Evolutionary conservation across 306 rosid species (phyloP).

Genomic region (Cucurbita maxima): DNA sequence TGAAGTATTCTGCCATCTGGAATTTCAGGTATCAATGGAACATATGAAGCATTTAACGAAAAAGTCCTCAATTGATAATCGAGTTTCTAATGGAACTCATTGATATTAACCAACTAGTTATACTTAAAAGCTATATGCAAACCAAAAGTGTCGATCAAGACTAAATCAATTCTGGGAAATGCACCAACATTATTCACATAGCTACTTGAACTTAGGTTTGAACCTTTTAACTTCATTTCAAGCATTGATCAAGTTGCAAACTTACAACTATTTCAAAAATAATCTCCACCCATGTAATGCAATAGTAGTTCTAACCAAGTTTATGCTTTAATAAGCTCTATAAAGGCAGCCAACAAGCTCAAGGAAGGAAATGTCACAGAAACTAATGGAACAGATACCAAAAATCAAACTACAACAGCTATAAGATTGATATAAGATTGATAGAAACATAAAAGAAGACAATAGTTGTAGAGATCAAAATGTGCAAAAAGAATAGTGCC

Average conservation of each 20-base stretch:
- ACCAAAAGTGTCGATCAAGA: not conserved
- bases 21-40: conserved; percentile 25
- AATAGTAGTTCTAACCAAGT: not conserved
- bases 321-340: not conserved
- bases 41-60: not conserved
- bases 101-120: not conserved
- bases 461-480: not conserved
- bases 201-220: not conserved
- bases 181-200: not conserved
- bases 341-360: not conserved
- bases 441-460: not conserved
- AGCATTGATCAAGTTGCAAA: conserved; percentile 3
- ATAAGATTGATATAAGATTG: not conserved
- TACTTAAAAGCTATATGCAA: not conserved
- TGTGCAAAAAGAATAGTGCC: not conserved
- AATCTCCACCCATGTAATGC: not conserved
- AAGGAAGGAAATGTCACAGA: not conserved
- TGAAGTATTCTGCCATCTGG: conserved; percentile 79
- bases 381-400: not conserved
- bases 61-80: not conserved
- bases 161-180: not conserved
- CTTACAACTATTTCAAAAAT: not conserved
- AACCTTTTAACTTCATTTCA: not conserved
- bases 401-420: not conserved
- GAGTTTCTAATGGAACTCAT: not conserved